Evolutionary conservation across 768 basidiomycete species (phyloP), one percentile per base, ranked within the genome.

Genomic region (Lactarius tabidus): DNA sequence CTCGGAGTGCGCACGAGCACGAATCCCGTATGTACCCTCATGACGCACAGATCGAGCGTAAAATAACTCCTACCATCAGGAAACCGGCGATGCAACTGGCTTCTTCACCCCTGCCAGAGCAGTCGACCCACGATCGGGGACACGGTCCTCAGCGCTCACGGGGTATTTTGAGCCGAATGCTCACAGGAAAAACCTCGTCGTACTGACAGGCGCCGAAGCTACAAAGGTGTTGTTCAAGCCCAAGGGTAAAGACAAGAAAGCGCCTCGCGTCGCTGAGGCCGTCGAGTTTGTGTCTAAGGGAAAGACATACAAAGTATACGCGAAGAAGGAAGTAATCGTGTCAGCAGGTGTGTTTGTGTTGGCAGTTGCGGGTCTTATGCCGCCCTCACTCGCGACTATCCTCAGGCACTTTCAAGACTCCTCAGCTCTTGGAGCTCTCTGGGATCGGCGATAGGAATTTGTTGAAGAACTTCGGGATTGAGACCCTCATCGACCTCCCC

Each of bases 311-410:
- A 69, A 70, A 17, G 76, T 77, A 17, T 72, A 73, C 39, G 78
- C 77, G 38, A 72, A 70, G 67, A 76, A 76, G 61, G 80, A 81
- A 66, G 77, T 81, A 55, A 76, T 81, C 63, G 63, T 81, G n/a
- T 69, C 72, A 51, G 67, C 73, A 5, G 74, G 72, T 72, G 48
- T 51, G 54, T 36, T 33, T 10, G 1, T 17, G 7, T 33, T n/a
- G n/a, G n/a, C n/a, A n/a, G n/a, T n/a, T n/a, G n/a, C n/a, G n/a
- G n/a, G n/a, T n/a, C n/a, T n/a, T n/a, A n/a, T n/a, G n/a, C n/a
- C n/a, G n/a, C 23, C 28, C 15, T 43, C 62, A 63, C 31, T 20
- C 18, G 41, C 7, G 4, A 20, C 14, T 28, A 2, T 26, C 33
- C 31, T 71, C 70, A 61, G 77, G 80, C 28, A 73, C 79, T 1